Conservation (phyloP, 2,329 filamentous ascomycete genomes). For the Metarhizium guizhouense region DNA sequence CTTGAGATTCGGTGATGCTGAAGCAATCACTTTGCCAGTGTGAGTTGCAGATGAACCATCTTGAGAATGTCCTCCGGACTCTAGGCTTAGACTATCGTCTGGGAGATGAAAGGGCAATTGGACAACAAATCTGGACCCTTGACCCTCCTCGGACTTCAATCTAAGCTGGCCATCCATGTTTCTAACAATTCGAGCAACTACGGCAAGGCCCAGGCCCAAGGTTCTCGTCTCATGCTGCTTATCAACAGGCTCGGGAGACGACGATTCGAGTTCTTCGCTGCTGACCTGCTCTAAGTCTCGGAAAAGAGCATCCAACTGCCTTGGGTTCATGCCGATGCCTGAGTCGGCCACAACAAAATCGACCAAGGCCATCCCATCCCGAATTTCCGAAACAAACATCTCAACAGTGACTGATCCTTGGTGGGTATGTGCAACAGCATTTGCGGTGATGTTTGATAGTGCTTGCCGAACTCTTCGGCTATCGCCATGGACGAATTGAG, state of each 20-base stretch:
- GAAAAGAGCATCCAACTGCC: slow-evolving; percentile 46
- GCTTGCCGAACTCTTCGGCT: slow-evolving; percentile 72
- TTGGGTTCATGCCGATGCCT: slow-evolving; percentile 61
- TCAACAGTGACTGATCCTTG: slow-evolving; percentile 63
- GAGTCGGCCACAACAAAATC: slow-evolving; percentile 73
- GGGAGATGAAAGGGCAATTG: slow-evolving; percentile 65
- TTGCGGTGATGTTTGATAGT: slow-evolving; percentile 74
- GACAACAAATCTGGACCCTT: slow-evolving; percentile 75
- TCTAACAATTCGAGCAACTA: slow-evolving; percentile 77
- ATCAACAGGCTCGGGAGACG: slow-evolving; percentile 15
- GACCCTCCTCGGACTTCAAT: slow-evolving; percentile 73
- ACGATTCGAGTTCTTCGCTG: slow-evolving; percentile 30
- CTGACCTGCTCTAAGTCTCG: slow-evolving; percentile 51
- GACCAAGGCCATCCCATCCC: slow-evolving; percentile 49
- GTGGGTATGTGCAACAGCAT: slow-evolving; percentile 71
- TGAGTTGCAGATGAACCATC: slow-evolving; percentile 5
- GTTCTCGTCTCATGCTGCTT: slow-evolving; percentile 31
- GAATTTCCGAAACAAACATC: slow-evolving; percentile 49
- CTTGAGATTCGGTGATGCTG: slow-evolving; percentile 16
- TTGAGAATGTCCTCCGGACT: slow-evolving; percentile 5
- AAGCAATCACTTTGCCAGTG: slow-evolving; percentile 8
- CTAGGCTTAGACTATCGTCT: slow-evolving; percentile 24
- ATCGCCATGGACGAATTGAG: slow-evolving; percentile 66
- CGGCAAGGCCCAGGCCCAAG: slow-evolving; percentile 73
- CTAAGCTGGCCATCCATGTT: slow-evolving; percentile 87